These are phyloP conservation scores for Tylopilus cervinicoccineus DNA, from an alignment of 768 basidiomycete genomes.

Conservation along the genomic window DNA sequence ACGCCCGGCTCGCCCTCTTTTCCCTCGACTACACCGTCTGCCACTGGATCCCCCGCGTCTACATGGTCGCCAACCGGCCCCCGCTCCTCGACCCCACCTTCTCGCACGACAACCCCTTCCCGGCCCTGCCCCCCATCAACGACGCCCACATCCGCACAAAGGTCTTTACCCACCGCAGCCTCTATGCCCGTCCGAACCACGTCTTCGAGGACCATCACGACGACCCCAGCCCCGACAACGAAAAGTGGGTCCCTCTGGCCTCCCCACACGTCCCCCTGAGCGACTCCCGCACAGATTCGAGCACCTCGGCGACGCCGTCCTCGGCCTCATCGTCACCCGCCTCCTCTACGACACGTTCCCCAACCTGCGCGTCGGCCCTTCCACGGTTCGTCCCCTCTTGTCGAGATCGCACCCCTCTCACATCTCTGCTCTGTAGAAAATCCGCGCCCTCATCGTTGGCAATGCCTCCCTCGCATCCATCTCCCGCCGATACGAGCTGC, in stretches of 20 bases:
- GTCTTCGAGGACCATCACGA: constrained; percentile 70
- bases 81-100: constrained; percentile 29
- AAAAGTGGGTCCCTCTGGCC: constrained; percentile 49
- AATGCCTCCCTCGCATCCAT: constrained; percentile 71
- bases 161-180: constrained; percentile 76
- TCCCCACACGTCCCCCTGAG: neutral
- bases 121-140: constrained; percentile 56
- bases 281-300: constrained; percentile 47
- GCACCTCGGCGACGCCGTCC: constrained; percentile 72
- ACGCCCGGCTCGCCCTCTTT: neutral
- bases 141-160: constrained; percentile 42
- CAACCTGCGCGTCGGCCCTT: constrained; percentile 69
- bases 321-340: constrained; percentile 61
- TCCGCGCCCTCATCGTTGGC: constrained; percentile 69
- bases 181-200: constrained; percentile 63
- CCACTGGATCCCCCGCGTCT: neutral
- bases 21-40: neutral
- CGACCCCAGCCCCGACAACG: constrained; percentile 79
- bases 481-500: constrained; percentile 62
- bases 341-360: constrained; percentile 65
- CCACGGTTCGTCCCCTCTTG: constrained; percentile 41
- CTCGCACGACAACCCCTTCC: constrained; percentile 34
- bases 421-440: constrained; percentile 51
- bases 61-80: constrained; percentile 6
- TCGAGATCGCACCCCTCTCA: no score